These are phyloP conservation scores for Ustilago crameri DNA, from an alignment of 1,284 basidiomycete species.

Conservation along the genomic window DNA sequence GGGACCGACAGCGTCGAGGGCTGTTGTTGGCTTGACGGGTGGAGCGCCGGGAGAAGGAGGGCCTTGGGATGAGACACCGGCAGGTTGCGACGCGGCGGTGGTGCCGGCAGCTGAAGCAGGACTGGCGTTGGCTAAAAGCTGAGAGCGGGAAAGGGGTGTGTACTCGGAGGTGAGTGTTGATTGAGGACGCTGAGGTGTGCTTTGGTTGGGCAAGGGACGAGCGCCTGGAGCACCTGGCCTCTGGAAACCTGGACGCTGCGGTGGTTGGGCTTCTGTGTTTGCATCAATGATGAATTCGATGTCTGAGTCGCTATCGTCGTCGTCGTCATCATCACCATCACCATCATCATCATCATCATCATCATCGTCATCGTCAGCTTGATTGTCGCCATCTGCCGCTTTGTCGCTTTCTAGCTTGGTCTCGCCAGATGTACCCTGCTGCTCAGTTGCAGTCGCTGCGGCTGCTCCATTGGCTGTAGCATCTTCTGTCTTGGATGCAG, in stretches of 20 bases:
- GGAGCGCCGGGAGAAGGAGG: conserved; percentile 15
- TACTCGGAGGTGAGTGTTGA: conserved; percentile 88
- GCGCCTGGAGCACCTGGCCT: conserved; percentile 18
- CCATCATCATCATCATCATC: conserved; percentile 59
- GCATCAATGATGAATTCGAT: conserved; percentile 69
- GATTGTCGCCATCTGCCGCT: not conserved
- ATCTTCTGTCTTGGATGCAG: conserved; percentile 7
- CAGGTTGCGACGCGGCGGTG: conserved; percentile 14
- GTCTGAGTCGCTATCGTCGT: conserved; percentile 70
- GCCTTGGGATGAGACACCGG: conserved; percentile 2
- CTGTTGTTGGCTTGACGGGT: conserved; percentile 10
- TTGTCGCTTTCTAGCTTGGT: not conserved
- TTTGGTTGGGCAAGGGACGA: conserved; percentile 26
- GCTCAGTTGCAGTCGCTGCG: not conserved
- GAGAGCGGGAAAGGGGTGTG: conserved; percentile 81
- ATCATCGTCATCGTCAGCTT: conserved; percentile 69
- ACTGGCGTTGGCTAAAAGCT: conserved; percentile 54
- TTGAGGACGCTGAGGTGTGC: conserved; percentile 45
- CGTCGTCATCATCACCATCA: conserved; percentile 64
- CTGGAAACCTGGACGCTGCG: conserved; percentile 46
- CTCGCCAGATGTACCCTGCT: not conserved
- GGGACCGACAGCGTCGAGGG: conserved; percentile 11
- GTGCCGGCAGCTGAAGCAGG: conserved; percentile 20
- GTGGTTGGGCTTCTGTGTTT: conserved; percentile 49
- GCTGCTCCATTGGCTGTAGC: conserved; percentile 4